Percentiles rank a stretch among this genome's conserved stretches.
phyloP scores from a whole-genome alignment of 2,329 filamentous ascomycete species.

The Sporothrix phasma region DNA sequence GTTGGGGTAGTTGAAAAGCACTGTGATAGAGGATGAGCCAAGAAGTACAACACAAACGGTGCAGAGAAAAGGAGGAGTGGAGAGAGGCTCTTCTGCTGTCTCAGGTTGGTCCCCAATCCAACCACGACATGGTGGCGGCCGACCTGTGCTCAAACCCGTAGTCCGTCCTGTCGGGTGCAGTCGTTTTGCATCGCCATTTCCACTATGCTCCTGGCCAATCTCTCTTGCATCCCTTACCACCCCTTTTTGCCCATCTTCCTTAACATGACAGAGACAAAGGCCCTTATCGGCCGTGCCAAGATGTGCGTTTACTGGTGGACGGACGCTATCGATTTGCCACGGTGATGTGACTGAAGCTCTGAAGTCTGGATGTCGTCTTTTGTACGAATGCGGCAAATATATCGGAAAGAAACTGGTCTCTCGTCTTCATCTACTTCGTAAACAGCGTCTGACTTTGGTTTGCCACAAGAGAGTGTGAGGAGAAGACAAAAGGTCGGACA shows the following conservation, averaged over 20 bases:
- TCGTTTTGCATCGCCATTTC: neutral
- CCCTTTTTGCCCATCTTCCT: neutral
- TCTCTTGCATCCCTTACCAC: neutral
- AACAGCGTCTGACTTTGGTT: neutral
- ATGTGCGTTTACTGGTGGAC: neutral
- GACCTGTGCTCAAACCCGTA: neutral
- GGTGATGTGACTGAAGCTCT: neutral
- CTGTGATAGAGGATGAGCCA: neutral
- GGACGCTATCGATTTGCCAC: neutral
- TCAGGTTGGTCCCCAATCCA: neutral
- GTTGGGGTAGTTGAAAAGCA: no score
- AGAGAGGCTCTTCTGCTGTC: neutral
- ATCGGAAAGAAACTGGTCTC: neutral
- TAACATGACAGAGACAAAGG: neutral
- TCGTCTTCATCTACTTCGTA: no score
- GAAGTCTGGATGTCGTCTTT: neutral
- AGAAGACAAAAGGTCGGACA: neutral
- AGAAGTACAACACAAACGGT: neutral
- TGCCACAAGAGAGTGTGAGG: neutral
- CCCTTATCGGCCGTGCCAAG: neutral
- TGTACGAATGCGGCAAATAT: neutral
- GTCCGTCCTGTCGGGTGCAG: neutral
- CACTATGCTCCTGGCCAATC: neutral
- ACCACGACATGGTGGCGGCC: neutral
- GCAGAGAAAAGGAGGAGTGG: constrained; percentile 2